Conservation (phyloP, 441 rosid species). For the Raphanus hybrid region DNA sequence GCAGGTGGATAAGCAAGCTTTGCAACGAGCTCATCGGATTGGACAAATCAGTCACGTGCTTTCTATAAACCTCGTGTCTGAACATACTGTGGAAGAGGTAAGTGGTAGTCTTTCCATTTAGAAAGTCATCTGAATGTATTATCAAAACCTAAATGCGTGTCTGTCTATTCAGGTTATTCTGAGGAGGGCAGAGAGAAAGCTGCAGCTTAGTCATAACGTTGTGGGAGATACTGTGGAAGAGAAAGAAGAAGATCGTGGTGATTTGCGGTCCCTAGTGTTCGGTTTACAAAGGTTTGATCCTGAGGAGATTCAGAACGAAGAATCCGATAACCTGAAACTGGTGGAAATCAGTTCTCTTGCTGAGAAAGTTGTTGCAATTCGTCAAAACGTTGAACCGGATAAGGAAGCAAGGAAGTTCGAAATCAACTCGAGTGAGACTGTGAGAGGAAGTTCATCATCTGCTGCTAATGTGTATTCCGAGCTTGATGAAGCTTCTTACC, state of each 20-base stretch:
- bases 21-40: constrained; percentile 92
- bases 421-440: constrained; percentile 49
- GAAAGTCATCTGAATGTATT: constrained; percentile 14
- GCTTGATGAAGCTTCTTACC: constrained; percentile 89
- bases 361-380: constrained; percentile 71
- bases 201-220: constrained; percentile 83
- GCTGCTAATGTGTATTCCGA: constrained; percentile 49
- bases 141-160: constrained; percentile 25
- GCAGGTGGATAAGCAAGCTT: constrained; percentile 88
- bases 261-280: constrained; percentile 70
- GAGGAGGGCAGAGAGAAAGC: constrained; percentile 81
- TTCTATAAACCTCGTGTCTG: constrained; percentile 80
- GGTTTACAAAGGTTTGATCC: constrained; percentile 81
- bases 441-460: constrained; percentile 45
- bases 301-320: constrained; percentile 48
- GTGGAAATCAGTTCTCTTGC: constrained; percentile 64
- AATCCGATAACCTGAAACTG: constrained; percentile 51
- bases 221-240: constrained; percentile 63
- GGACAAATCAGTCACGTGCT: constrained; percentile 88
- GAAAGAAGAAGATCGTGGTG: constrained; percentile 62
- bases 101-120: constrained; percentile 20
- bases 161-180: constrained; percentile 64
- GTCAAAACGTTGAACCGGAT: constrained; percentile 45
- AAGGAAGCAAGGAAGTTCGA: constrained; percentile 58
- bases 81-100: constrained; percentile 79